Conservation (phyloP, 805 yeast species). For the Kodamaea kaohsiungensis region DNA sequence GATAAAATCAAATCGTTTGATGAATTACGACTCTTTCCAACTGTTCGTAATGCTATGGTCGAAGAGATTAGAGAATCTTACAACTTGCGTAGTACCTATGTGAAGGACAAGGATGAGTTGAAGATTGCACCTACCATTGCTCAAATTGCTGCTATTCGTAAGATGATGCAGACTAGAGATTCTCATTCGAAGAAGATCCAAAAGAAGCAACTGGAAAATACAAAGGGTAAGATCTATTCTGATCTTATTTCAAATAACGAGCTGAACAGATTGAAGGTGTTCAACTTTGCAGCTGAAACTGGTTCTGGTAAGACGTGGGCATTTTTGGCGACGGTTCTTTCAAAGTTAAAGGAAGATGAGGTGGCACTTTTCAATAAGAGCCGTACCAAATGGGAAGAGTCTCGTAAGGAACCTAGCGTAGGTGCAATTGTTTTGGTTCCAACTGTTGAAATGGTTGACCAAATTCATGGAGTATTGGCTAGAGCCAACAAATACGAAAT, state of each 20-base stretch:
- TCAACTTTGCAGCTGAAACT: conserved; percentile 91
- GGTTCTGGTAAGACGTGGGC: conserved; percentile 98
- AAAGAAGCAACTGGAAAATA: conserved; percentile 19
- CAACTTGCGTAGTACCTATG: conserved; percentile 33
- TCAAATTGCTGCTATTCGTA: conserved; percentile 72
- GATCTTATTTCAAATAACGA: conserved; percentile 33
- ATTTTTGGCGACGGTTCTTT: conserved; percentile 73
- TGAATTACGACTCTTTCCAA: conserved; percentile 66
- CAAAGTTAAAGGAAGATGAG: conserved; percentile 64
- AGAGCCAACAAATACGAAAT: conserved; percentile 25
- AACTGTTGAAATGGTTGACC: conserved; percentile 84
- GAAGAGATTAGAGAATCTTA: conserved; percentile 49
- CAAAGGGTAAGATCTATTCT: conserved; percentile 19
- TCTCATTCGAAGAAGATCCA: conserved; percentile 22
- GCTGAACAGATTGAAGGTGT: conserved; percentile 49
- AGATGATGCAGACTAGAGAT: conserved; percentile 46
- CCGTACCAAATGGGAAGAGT: conserved; percentile 20
- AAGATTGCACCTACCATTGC: conserved; percentile 70
- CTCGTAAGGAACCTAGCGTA: conserved; percentile 39
- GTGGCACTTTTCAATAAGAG: conserved; percentile 22
- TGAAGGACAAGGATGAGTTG: conserved; percentile 31
- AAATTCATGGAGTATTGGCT: conserved; percentile 56
- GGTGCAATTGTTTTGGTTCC: conserved; percentile 82
- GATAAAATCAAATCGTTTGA: conserved; percentile 61
- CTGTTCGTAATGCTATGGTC: conserved; percentile 60